Evolutionary conservation across 441 rosid genomes (phyloP).

Genomic region (Pelargonium myrrhifolium): DNA sequence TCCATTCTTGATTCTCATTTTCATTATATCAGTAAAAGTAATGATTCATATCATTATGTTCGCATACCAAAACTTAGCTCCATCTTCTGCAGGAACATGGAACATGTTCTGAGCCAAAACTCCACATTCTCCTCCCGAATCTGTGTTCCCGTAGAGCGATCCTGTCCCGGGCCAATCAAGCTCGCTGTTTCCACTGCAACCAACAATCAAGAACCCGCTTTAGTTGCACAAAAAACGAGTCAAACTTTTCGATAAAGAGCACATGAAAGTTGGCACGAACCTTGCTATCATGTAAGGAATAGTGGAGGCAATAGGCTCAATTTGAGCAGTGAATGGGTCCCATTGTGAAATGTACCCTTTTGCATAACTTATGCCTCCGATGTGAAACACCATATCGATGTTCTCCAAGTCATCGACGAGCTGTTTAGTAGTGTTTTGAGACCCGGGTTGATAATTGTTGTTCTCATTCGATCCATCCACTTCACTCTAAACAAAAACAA

Average conservation of each 20-base stretch:
- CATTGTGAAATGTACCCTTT: conserved; percentile 92
- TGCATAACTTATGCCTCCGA: conserved; percentile 73
- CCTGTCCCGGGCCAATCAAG: conserved; percentile 83
- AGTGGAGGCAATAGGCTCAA: conserved; percentile 69
- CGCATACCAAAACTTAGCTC: conserved; percentile 78
- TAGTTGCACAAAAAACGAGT: no score
- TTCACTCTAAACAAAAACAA: conserved; percentile 40
- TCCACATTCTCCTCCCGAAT: conserved; percentile 96
- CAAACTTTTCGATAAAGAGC: neutral
- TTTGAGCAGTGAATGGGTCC: conserved; percentile 95
- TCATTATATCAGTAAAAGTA: neutral
- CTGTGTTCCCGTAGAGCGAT: conserved; percentile 53
- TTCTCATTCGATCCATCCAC: conserved; percentile 90
- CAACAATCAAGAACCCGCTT: conserved; percentile 10
- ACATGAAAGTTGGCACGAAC: conserved; percentile 26
- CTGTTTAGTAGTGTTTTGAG: conserved; percentile 78
- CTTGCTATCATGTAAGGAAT: conserved; percentile 87
- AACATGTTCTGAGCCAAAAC: conserved; percentile 83
- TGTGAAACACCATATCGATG: conserved; percentile 73
- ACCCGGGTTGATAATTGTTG: conserved; percentile 75
- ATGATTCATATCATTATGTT: neutral
- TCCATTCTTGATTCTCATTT: no score
- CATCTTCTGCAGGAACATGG: conserved; percentile 76
- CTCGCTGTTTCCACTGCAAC: conserved; percentile 73
- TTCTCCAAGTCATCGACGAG: conserved; percentile 57